A percentile compares a stretch with the other conserved stretches of the same genome.
These are phyloP conservation scores for Paramecium octaurelia DNA, from an alignment of 73 alveolate species.

Conservation along the genomic window DNA sequence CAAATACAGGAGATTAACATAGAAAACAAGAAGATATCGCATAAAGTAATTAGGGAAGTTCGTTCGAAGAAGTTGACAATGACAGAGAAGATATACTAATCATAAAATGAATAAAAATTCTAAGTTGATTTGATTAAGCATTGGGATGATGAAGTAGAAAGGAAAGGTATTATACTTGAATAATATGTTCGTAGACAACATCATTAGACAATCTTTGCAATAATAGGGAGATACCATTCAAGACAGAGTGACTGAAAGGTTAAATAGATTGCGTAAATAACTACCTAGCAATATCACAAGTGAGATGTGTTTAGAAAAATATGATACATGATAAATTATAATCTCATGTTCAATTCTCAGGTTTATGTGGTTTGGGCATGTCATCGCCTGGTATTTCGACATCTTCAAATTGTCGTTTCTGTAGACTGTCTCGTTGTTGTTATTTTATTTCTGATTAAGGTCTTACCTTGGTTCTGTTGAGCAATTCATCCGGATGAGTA, in stretches of 20 bases:
- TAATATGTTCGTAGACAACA: background rate
- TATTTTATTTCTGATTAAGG: background rate
- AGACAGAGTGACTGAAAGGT: background rate
- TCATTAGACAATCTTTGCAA: background rate
- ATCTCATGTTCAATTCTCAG: background rate
- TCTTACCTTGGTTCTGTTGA: background rate
- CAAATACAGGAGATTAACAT: background rate
- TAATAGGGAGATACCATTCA: background rate
- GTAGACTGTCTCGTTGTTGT: background rate
- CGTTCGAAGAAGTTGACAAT: slow-evolving; percentile 23
- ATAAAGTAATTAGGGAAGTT: slow-evolving; percentile 1
- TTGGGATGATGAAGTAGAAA: background rate
- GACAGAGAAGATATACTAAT: background rate
- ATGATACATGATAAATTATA: background rate
- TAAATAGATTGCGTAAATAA: background rate
- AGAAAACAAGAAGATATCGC: background rate
- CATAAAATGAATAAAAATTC: background rate
- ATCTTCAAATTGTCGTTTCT: background rate
- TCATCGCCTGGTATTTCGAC: background rate
- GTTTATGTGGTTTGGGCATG: background rate
- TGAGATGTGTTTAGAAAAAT: background rate
- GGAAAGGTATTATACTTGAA: background rate
- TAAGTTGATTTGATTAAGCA: background rate
- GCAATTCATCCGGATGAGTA: background rate
- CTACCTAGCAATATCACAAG: background rate